Base-by-base conservation (phyloP, 192 early-diverging fungal genomes). In the Backusella liffmaniae region DNA sequence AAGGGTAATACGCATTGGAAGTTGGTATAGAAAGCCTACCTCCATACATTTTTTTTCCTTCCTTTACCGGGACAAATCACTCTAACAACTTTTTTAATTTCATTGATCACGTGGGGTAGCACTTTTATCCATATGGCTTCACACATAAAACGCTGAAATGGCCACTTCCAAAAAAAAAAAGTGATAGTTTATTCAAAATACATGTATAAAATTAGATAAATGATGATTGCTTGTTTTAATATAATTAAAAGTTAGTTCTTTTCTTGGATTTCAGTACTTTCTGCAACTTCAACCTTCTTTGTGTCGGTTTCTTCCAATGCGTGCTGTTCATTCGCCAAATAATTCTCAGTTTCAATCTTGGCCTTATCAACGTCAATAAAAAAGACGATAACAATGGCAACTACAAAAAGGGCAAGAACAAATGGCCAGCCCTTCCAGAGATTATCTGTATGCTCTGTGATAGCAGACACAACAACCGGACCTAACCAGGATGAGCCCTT, bases 401-500 rank as follows among this genome's bases (percentile, higher is more conserved):
- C 66, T 37, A 89, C 26, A 73, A 93, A 85, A 78, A 89, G 80
- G 5, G 46, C 81, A 66, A 91, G 36, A 2, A 90, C 82, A 74
- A 91, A 91, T 12, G 80, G 76, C 65, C 86, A 91, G 12, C 86
- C 84, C 73, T 87, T 84, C 26, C 90, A 83, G 23, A 90, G 73
- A 66, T 87, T 85, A 53, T 84, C 85, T 4, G 88, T 82, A 7
- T 75, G 70, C 67, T 87, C 79, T 15, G 83, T 85, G 70, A 94
- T 92, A 30, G 86, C 86, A 21, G 84, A 92, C 12, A 90, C 90
- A 66, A 94, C 84, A 56, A 94, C 79, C 0, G 93, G 92, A 7
- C 93, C 93, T 35, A 94, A 77, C 91, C 92, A 94, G 32, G 87
- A 81, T 1, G 87, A 87, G 15, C 89, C 91, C 80, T 93, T 92